These are phyloP conservation scores for Penicillium freii DNA, from an alignment of 2,329 filamentous ascomycete species.

Conservation along the genomic window DNA sequence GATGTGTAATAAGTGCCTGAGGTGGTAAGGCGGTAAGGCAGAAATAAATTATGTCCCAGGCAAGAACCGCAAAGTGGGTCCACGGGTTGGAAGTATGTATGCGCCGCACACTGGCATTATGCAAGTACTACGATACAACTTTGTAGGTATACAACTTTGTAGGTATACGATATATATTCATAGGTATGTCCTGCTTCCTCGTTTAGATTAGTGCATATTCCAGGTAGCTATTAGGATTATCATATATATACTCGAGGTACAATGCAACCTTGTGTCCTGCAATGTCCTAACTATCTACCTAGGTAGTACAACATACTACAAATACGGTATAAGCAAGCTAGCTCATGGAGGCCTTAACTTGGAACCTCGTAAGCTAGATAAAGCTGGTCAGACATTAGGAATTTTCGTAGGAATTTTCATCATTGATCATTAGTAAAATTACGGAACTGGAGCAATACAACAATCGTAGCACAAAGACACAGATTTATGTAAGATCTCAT, in stretches of 20 bases:
- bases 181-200: too few relatives aligned
- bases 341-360: neutral
- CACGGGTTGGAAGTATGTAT: neutral
- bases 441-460: neutral
- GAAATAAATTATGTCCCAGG: neutral
- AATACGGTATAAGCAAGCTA: neutral
- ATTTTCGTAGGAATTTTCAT: neutral
- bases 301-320: neutral
- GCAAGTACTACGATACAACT: neutral
- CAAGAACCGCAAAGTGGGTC: neutral
- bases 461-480: neutral
- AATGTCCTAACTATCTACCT: neutral
- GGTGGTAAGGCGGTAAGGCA: conserved; percentile 16
- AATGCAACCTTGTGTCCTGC: neutral
- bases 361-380: neutral
- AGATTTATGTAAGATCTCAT: neutral
- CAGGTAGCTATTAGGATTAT: neutral
- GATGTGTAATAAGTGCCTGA: conserved; percentile 23
- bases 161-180: neutral
- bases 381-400: neutral
- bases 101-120: neutral
- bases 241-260: too few relatives aligned
- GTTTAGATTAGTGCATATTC: too few relatives aligned
- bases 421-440: neutral
- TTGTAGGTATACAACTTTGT: neutral